Base-by-base conservation (phyloP, 192 early-diverging fungal species). In the Coemansia aciculifera region DNA sequence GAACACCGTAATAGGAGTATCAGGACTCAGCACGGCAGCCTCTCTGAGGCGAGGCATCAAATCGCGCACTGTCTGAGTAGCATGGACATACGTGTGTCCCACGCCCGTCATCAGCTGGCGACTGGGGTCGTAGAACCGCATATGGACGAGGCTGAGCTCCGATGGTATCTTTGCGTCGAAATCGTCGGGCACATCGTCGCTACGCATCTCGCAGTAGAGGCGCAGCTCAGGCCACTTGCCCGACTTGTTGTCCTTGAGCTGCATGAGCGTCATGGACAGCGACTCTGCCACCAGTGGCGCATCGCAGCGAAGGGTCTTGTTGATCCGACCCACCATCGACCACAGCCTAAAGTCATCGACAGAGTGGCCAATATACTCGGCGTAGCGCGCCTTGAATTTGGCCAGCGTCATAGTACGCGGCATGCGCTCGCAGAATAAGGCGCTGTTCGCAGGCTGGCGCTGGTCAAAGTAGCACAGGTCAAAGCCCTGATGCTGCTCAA, bases 291-390 rank as follows among this genome's bases (percentile, higher is more conserved):
- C 43, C 34, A 77, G 62, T 17, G 91, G 88, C n/a, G 75, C 44
- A 67, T 98, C 95, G 9, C 91, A 91, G 40, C 97, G 87, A 23
- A 93, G 69, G 3, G 97, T 98, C 74, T 90, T 90, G 84, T 99
- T 99, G 74, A 95, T 89, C 5, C 97, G 89, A 19, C 90, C 90
- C 15, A 93, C 89, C 67, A 98, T 81, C 0, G 85, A 84, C 97
- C 97, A 99, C 52, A 97, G 69, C 8, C 94, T 86, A 56, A 96
- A 84, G 39, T 85, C 75, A 12, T 84, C 85, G 2, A 76, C 67
- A 0, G 84, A 63, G 11, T 87, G 49, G 34, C 78, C 74, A 49
- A 87, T 72, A 31, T 67, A 60, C 34, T 74, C 52, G 12, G 85
- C 86, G 12, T 93, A 71, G 3, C 69, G 66, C 27, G 78, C 61